These are phyloP conservation scores for Durotheca rogersii DNA, from an alignment of 495 filamentous ascomycete species.

Conservation along the genomic window DNA sequence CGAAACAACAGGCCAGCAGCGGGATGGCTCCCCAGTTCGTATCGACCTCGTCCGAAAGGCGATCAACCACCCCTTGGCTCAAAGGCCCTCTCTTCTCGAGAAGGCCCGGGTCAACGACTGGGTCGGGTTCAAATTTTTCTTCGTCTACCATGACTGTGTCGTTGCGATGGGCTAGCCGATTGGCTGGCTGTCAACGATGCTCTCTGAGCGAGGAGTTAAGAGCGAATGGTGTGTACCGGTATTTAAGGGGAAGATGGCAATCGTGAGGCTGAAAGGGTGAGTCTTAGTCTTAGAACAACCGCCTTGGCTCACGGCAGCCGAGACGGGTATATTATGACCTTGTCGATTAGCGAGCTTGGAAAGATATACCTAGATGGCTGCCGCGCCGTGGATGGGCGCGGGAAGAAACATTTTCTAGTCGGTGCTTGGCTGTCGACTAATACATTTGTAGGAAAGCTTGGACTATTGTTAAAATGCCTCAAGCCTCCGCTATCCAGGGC, in stretches of 20 bases:
- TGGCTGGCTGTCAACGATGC: too few species aligned
- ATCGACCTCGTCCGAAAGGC: conserved; percentile 39
- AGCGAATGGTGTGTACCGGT: too few species aligned
- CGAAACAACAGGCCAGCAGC: conserved; percentile 51
- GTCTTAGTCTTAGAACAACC: too few species aligned
- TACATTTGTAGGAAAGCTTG: conserved; percentile 9
- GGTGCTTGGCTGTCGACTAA: conserved; percentile 17
- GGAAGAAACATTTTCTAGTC: conserved; percentile 1
- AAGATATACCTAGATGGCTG: too few species aligned
- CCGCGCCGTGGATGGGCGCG: neutral
- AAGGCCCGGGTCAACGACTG: conserved; percentile 3
- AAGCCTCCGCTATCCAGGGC: neutral
- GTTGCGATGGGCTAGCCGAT: too few species aligned
- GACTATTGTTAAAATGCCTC: conserved; percentile 21
- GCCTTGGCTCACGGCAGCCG: neutral
- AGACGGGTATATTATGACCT: too few species aligned
- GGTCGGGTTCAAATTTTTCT: conserved; percentile 20
- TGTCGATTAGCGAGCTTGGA: too few species aligned
- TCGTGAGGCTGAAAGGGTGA: neutral
- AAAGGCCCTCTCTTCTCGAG: neutral
- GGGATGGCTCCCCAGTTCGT: conserved; percentile 44
- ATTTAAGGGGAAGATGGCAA: too few species aligned
- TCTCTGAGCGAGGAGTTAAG: too few species aligned
- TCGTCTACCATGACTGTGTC: conserved; percentile 22
- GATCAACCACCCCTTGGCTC: conserved; percentile 32